Base-by-base conservation (phyloP, 495 filamentous ascomycete species). In the Xylaria scruposa region DNA sequence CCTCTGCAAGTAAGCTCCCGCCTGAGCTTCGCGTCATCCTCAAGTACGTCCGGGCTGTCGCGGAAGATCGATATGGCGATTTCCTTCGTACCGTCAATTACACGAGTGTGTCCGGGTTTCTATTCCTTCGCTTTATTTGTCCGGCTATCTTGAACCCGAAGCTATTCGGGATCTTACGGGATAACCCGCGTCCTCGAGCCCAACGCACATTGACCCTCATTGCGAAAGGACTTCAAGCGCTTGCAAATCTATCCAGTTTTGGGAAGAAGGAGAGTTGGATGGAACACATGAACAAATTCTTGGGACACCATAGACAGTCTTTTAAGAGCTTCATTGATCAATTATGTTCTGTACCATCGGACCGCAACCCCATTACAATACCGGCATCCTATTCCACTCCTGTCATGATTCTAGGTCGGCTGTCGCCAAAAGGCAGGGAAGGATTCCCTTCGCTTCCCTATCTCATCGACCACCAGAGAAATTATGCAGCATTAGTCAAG, bases 221-320 rank as follows among this genome's bases (percentile, higher is more conserved):
- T 73, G 94, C 96, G 15, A 99, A 99, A 83, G 91, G 92, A 19
- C 86, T 99, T n/a, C 95, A 98, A 82, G 95, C 93, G 19, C 85
- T 99, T 49, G 96, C 95, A 24, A 98, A 98, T 77, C 90, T 98
- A 83, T 93, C 93, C 13, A 94, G 90, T 2, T 98, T 98, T 72
- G 97, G 96, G 68, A 92, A 91, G 76, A 98, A 98, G 79, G 96
- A 98, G 80, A 88, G 91, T 4, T 99, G 95, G 94, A 99, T 99
- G 96, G 97, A 97, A 81, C 94, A 93, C 5, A 98, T 98, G 97
- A 99, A 98, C 77, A 87, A 86, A 13, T 93, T 94, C 74, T 83
- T 94, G 68, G 75, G 76, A 12, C 80, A 84, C n/a, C 85, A 92
- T 70, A 82, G 90, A 10, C 88, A 91, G 67, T 89, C 92, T 29